These are phyloP conservation scores for Hymenoscyphus fructigenus DNA, from an alignment of 2,329 filamentous ascomycete species.

Conservation along the genomic window DNA sequence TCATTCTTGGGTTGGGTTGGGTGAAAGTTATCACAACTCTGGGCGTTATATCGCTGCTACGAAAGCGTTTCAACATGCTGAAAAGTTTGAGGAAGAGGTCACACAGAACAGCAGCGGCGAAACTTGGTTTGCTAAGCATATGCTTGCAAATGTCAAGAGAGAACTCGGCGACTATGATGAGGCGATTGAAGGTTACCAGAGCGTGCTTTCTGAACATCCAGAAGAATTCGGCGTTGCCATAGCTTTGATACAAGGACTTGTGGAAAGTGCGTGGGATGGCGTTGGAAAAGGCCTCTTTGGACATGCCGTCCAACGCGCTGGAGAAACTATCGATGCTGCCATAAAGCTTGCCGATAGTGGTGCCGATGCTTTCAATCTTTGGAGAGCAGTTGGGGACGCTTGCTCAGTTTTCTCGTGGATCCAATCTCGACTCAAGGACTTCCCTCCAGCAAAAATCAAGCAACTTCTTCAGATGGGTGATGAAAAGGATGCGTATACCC, in stretches of 20 bases:
- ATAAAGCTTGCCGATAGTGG: conserved; percentile 58
- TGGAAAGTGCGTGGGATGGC: conserved; percentile 76
- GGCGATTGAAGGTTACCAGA: conserved; percentile 73
- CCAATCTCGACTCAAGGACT: conserved; percentile 62
- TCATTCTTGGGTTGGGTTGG: conserved; percentile 92
- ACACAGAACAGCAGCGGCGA: conserved; percentile 59
- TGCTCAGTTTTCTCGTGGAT: conserved; percentile 81
- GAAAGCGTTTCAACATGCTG: conserved; percentile 84
- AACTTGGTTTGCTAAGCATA: conserved; percentile 94
- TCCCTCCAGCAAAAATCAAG: conserved; percentile 60
- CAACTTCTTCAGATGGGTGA: conserved; percentile 56
- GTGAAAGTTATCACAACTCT: conserved; percentile 96
- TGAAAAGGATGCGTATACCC: conserved; percentile 53
- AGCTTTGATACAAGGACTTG: conserved; percentile 81
- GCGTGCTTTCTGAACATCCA: conserved; percentile 66
- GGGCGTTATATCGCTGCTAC: conserved; percentile 92
- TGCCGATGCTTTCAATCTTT: conserved; percentile 82
- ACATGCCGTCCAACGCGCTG: conserved; percentile 70
- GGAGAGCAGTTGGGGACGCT: conserved; percentile 89
- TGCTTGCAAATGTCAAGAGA: conserved; percentile 91
- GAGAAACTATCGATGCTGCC: conserved; percentile 68
- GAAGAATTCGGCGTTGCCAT: conserved; percentile 84
- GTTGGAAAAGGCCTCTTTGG: conserved; percentile 85
- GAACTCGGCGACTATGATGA: conserved; percentile 89
- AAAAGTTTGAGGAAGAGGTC: conserved; percentile 65